Evolutionary conservation across 768 basidiomycete species (phyloP).

Genomic region (Porphyrellus cyaneotinctus): DNA sequence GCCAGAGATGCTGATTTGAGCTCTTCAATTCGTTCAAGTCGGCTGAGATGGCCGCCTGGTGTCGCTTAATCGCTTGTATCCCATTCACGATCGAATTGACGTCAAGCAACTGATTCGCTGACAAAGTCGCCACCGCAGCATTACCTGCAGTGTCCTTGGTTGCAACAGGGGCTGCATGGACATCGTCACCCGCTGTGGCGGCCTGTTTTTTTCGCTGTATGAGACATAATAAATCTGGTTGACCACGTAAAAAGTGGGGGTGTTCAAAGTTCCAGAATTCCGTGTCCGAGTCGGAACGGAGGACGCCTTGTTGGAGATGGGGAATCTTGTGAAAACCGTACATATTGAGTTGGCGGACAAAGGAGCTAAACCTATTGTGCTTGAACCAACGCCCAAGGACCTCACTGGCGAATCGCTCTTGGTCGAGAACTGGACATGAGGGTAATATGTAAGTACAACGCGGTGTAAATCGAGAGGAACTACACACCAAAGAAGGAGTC

Average conservation of each 20-base stretch:
- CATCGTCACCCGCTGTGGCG: constrained; percentile 30
- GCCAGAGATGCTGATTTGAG: constrained; percentile 89
- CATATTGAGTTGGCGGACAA: constrained; percentile 95
- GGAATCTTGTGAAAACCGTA: constrained; percentile 97
- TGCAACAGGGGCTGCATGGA: constrained; percentile 14
- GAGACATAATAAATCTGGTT: constrained; percentile 81
- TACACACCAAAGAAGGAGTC: constrained; percentile 85
- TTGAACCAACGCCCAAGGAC: constrained; percentile 96
- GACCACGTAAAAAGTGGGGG: constrained; percentile 81
- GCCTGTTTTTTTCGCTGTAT: constrained; percentile 82
- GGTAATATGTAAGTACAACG: neutral
- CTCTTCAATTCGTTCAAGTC: constrained; percentile 87
- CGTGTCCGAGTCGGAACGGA: constrained; percentile 74
- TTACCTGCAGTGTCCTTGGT: constrained; percentile 15
- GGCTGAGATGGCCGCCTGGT: constrained; percentile 86
- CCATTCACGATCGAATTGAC: constrained; percentile 75
- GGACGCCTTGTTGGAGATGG: constrained; percentile 90
- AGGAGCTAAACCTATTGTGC: constrained; percentile 93
- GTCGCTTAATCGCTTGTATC: constrained; percentile 82
- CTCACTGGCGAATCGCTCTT: constrained; percentile 85
- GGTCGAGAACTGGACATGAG: constrained; percentile 67
- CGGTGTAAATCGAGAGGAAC: neutral
- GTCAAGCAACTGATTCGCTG: constrained; percentile 60
- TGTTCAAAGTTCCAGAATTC: constrained; percentile 93
- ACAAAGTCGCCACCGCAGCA: constrained; percentile 26